Evolutionary conservation across 805 yeast genomes (phyloP).

Genomic region (Ogataea degrootiae): DNA sequence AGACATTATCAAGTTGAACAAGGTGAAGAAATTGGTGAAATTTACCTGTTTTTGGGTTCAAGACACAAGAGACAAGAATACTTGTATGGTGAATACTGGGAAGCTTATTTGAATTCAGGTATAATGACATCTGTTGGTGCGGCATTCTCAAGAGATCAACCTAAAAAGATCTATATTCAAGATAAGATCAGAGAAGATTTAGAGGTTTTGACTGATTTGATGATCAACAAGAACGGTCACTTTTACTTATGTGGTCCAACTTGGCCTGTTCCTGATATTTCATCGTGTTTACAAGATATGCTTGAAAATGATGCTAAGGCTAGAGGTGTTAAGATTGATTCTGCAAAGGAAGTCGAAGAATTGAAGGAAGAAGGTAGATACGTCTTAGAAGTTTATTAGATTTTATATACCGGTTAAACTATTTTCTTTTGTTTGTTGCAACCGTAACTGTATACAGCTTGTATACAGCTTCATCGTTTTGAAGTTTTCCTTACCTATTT

Average conservation of each 20-base stretch:
- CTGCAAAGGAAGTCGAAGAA: constrained; percentile 80
- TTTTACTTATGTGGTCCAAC: constrained; percentile 98
- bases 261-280: constrained; percentile 98
- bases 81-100: constrained; percentile 95
- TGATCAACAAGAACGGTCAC: constrained; percentile 74
- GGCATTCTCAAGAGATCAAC: constrained; percentile 97
- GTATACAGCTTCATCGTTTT: no score
- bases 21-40: constrained; percentile 84
- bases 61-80: constrained; percentile 95
- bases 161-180: constrained; percentile 90
- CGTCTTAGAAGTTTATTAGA: constrained; percentile 84
- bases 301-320: constrained; percentile 64
- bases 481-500: no score
- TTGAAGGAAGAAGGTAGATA: constrained; percentile 91
- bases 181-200: constrained; percentile 82
- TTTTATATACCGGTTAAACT: neutral
- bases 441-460: neutral
- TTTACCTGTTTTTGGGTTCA: constrained; percentile 85
- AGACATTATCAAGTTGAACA: constrained; percentile 89
- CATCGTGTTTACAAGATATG: constrained; percentile 83
- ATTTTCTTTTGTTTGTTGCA: neutral
- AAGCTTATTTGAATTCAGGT: constrained; percentile 90
- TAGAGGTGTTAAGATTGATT: constrained; percentile 64
- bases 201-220: constrained; percentile 69
- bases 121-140: constrained; percentile 93